Conservation (phyloP, 176 grass and related monocot genomes). For the Cenchrus purpureus region DNA sequence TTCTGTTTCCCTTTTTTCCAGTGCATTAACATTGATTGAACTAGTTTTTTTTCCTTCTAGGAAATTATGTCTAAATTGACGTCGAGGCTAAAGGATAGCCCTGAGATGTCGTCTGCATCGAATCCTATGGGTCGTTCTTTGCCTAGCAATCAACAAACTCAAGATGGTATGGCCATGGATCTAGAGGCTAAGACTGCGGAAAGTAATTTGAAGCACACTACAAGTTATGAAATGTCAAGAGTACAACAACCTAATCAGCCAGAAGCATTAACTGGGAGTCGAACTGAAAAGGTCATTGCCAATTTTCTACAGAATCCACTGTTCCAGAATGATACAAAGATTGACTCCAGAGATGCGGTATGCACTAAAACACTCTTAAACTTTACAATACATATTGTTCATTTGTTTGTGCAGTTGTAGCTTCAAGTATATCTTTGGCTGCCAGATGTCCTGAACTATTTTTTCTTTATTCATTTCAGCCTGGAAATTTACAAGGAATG, state of each 20-base stretch:
- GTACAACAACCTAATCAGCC: slow-evolving; percentile 35
- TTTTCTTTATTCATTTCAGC: slow-evolving; percentile 49
- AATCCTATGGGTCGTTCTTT: slow-evolving; percentile 38
- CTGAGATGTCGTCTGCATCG: slow-evolving; percentile 40
- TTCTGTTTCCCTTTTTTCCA: slow-evolving; percentile 18
- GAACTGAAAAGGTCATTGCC: slow-evolving; percentile 74
- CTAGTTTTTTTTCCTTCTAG: slow-evolving; percentile 38
- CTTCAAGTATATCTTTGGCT: slow-evolving; percentile 4
- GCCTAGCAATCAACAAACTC: slow-evolving; percentile 51
- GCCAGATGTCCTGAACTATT: background rate
- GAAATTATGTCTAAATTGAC: slow-evolving; percentile 66
- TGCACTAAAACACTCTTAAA: slow-evolving; percentile 19
- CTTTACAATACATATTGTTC: background rate
- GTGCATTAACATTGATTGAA: slow-evolving; percentile 32
- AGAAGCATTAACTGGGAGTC: slow-evolving; percentile 44
- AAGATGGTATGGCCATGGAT: slow-evolving; percentile 35
- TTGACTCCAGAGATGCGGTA: slow-evolving; percentile 55
- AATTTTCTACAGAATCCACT: slow-evolving; percentile 76
- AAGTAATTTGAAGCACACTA: slow-evolving; percentile 38
- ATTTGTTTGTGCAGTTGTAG: slow-evolving; percentile 1
- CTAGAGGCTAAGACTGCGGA: slow-evolving; percentile 41
- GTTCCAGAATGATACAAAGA: slow-evolving; percentile 56
- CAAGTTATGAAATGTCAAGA: slow-evolving; percentile 40
- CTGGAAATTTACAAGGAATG: slow-evolving; percentile 52
- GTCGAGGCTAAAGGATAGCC: slow-evolving; percentile 53